These are phyloP conservation scores for Platanthera guangdongensis DNA, from an alignment of 106 monocot genomes.

Conservation along the genomic window DNA sequence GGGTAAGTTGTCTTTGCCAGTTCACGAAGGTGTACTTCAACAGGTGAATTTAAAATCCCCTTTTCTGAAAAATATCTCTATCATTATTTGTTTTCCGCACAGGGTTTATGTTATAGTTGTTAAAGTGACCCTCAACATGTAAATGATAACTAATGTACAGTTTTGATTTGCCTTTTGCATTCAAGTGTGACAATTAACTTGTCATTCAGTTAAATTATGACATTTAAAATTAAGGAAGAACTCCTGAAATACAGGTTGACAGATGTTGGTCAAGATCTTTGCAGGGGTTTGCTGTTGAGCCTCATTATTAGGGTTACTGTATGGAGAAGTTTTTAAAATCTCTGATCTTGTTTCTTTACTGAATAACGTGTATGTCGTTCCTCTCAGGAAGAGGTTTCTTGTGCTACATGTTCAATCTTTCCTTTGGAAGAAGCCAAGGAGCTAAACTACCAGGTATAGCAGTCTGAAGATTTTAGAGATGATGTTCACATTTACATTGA, in stretches of 20 bases:
- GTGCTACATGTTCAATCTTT: constrained; percentile 2
- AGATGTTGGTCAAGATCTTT: no score
- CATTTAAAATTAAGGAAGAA: no score
- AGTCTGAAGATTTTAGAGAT: background rate
- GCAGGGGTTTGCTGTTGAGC: background rate
- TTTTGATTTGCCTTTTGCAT: no score
- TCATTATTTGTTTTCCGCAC: background rate
- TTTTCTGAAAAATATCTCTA: background rate
- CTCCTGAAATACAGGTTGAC: no score
- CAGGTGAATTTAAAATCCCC: background rate
- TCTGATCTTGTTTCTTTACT: background rate
- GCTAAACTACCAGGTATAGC: constrained; percentile 11
- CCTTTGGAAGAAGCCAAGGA: background rate
- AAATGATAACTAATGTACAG: no score
- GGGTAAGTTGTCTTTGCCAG: background rate
- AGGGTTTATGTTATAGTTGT: no score
- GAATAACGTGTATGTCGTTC: background rate
- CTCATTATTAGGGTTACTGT: background rate
- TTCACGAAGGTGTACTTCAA: background rate
- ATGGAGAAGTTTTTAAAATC: background rate
- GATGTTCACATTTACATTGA: background rate
- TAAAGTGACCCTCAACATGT: no score
- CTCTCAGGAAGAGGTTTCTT: background rate
- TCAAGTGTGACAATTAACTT: no score
- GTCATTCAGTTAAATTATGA: no score